Conservation (phyloP, 768 basidiomycete species). For the Rhizopogon vesiculosus region DNA sequence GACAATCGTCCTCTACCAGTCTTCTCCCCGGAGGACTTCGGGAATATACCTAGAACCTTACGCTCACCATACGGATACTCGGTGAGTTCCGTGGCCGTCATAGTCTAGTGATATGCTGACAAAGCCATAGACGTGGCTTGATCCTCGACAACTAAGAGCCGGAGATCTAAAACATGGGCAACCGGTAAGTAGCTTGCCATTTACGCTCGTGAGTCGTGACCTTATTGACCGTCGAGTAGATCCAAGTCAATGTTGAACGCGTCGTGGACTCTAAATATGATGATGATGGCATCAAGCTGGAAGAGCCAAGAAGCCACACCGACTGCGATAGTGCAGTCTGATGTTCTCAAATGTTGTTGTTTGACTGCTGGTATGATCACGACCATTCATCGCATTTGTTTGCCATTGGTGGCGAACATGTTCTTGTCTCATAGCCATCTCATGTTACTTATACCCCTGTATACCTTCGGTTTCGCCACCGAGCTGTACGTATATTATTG, state of each 20-base stretch:
- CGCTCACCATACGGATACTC: not conserved
- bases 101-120: not conserved
- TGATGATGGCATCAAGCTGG: slow-evolving; percentile 1
- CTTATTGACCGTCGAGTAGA: not conserved
- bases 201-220: not conserved
- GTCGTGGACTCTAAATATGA: slow-evolving; percentile 19
- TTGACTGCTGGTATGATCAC: too few relatives aligned
- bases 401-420: too few relatives aligned
- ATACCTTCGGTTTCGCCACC: too few relatives aligned
- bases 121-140: slow-evolving; percentile 2
- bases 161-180: not conserved
- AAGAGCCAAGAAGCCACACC: not conserved
- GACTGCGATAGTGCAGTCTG: too few relatives aligned
- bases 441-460: too few relatives aligned
- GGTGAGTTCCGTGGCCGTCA: not conserved
- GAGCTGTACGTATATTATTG: too few relatives aligned
- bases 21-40: not conserved
- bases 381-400: too few relatives aligned
- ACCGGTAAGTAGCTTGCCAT: slow-evolving; percentile 8
- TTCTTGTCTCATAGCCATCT: too few relatives aligned
- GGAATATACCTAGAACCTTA: not conserved
- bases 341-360: too few relatives aligned
- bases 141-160: not conserved
- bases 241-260: slow-evolving; percentile 14
- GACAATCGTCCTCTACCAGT: slow-evolving; percentile 1